Conservation (phyloP, 495 filamentous ascomycete species). For the Penicillium crystallinum region DNA sequence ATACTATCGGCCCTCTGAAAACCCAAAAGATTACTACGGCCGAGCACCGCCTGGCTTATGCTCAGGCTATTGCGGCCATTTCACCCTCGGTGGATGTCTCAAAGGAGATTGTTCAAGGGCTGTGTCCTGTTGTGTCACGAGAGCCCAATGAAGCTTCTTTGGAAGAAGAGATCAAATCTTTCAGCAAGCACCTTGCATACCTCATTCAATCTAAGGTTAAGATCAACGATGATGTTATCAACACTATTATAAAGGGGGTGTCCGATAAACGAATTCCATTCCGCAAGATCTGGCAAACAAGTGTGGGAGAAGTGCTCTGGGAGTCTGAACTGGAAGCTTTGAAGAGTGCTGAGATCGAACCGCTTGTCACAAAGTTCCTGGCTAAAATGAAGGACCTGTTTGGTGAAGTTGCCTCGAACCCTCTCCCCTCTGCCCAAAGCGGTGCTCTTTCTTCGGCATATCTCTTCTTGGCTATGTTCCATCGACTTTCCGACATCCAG, state of each 20-base stretch:
- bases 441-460: conserved; percentile 72
- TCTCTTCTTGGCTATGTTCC: conserved; percentile 59
- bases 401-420: conserved; percentile 71
- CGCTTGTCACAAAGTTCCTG: conserved; percentile 47
- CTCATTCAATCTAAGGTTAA: conserved; percentile 54
- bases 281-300: conserved; percentile 75
- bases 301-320: conserved; percentile 69
- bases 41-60: conserved; percentile 76
- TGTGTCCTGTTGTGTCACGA: conserved; percentile 62
- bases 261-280: conserved; percentile 75
- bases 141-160: conserved; percentile 84
- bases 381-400: conserved; percentile 67
- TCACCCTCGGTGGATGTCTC: conserved; percentile 52
- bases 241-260: conserved; percentile 74
- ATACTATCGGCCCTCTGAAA: conserved; percentile 73
- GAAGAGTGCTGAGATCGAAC: conserved; percentile 37
- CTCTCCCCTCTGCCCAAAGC: conserved; percentile 66
- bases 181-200: conserved; percentile 56
- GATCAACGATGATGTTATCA: conserved; percentile 56
- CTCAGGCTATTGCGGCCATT: conserved; percentile 66
- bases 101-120: conserved; percentile 56
- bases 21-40: conserved; percentile 71
- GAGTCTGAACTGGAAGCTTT: conserved; percentile 40
- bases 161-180: conserved; percentile 63
- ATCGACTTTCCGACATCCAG: conserved; percentile 27